Conservation (phyloP, 2,329 filamentous ascomycete genomes). For the Alternaria viburni region DNA sequence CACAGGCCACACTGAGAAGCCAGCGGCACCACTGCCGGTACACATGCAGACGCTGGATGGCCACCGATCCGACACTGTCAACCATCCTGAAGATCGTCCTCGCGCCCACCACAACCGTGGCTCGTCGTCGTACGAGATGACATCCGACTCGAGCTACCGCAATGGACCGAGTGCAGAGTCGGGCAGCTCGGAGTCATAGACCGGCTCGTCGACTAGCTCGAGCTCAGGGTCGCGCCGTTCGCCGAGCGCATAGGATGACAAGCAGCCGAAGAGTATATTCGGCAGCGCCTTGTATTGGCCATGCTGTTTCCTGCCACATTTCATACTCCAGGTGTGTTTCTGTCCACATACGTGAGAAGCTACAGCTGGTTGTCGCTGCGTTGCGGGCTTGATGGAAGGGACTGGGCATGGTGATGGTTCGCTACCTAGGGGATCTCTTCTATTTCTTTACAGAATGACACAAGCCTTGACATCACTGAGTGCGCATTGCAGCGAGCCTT, state of each 20-base stretch:
- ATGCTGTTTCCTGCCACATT: conserved; percentile 44
- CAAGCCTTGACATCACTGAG: neutral
- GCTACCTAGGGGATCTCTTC: neutral
- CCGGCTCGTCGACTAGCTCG: conserved; percentile 23
- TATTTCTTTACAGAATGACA: neutral
- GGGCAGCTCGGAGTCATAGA: conserved; percentile 32
- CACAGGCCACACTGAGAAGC: conserved; percentile 11
- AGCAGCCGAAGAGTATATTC: conserved; percentile 29
- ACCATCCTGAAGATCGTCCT: conserved; percentile 33
- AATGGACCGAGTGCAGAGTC: conserved; percentile 37
- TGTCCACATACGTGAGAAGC: conserved; percentile 32
- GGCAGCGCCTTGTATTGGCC: conserved; percentile 39
- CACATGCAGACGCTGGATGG: conserved; percentile 36
- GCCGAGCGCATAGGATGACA: conserved; percentile 32
- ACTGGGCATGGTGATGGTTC: neutral
- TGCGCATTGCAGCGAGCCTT: neutral
- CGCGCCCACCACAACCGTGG: conserved; percentile 26
- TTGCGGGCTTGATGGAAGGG: neutral
- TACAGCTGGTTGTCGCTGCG: neutral
- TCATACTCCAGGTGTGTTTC: conserved; percentile 42
- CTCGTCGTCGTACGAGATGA: conserved; percentile 26
- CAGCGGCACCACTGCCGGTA: conserved; percentile 21
- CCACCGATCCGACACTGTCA: conserved; percentile 27
- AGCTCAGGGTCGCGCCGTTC: conserved; percentile 19
- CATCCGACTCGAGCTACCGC: conserved; percentile 32